Evolutionary conservation across 768 basidiomycete species (phyloP), one percentile per base, ranked within the genome.

Genomic region (Trametes elegans): DNA sequence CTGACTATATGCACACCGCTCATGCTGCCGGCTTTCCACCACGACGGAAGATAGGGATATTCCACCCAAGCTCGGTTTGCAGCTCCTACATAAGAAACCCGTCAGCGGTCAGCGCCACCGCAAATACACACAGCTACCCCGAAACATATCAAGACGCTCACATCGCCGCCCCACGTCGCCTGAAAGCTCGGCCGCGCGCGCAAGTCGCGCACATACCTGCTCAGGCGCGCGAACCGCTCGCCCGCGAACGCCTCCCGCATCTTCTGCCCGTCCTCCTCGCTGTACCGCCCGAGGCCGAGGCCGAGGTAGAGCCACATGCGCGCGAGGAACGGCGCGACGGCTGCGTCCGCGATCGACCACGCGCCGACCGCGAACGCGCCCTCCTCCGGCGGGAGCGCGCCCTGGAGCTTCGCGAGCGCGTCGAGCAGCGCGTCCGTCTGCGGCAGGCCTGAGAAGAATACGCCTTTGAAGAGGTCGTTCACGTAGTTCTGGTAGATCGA

Each of bases 281-380:
- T 71, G 58, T 69, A 87, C 19, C 66, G 70, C 1, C 84, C 84
- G n/a, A 82, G 26, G 31, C 85, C 81, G 51, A 80, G 76, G 61
- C 69, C 68, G 29, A 81, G 57, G 23, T 64, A 44, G 1, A 80
- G 55, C 27, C 76, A 72, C 42, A 78, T 54, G 11, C 85, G 73
- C 16, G 76, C 82, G 14, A 85, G 60, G 74, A 85, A 83, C 0
- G 87, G 83, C 1, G 77, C 70, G 18, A 86, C 63, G 0, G 81
- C 79, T 3, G 80, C 78, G 59, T 87, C 87, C 8, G 85, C 86
- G 43, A 80, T 79, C 16, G 76, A 81, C 65, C 76, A 87, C n/a
- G 70, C 65, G 3, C 72, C 73, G 7, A 71, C 41, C 2, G 62
- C 81, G 39, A 71, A 82, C 19, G 77, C 79, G 35, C 74, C n/a